These are phyloP conservation scores for Yamadazyma spencermartinsiae DNA, from an alignment of 1,139 yeast species.

Conservation along the genomic window DNA sequence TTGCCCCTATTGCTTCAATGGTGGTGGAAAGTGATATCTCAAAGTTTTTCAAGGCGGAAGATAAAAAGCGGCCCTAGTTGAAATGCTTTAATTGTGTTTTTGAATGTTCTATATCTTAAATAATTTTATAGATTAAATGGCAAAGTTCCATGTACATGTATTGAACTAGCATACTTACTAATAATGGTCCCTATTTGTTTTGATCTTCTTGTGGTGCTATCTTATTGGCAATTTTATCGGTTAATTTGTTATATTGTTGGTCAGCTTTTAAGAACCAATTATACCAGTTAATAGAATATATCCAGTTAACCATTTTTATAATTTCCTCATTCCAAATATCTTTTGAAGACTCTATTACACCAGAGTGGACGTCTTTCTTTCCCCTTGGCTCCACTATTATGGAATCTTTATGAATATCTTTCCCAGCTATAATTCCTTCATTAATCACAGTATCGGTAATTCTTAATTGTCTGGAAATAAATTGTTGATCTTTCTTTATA, in stretches of 20 bases:
- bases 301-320: constrained; percentile 64
- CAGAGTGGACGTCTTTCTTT: constrained; percentile 37
- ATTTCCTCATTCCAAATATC: constrained; percentile 86
- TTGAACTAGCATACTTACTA: too few relatives aligned
- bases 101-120: too few relatives aligned
- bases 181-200: constrained; percentile 16
- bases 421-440: constrained; percentile 45
- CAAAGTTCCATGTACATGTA: too few relatives aligned
- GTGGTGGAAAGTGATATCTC: constrained; percentile 57
- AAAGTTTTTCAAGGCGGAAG: constrained; percentile 28
- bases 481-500: constrained; percentile 49
- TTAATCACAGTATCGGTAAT: constrained; percentile 52
- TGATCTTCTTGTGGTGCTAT: constrained; percentile 16
- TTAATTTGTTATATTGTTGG: constrained; percentile 29
- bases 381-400: constrained; percentile 28
- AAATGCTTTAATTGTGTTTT: background rate
- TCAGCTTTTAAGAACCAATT: constrained; percentile 41
- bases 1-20: constrained; percentile 65
- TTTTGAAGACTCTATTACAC: constrained; percentile 59
- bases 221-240: constrained; percentile 30
- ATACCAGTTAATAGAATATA: constrained; percentile 57
- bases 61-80: constrained; percentile 10
- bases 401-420: constrained; percentile 33
- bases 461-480: constrained; percentile 49
- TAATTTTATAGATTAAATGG: too few relatives aligned